A percentile compares a stretch with the other conserved stretches of the same genome.
These are phyloP conservation scores for Monosporascus sp. DNA, from an alignment of 2,329 filamentous ascomycete species.

Conservation along the genomic window DNA sequence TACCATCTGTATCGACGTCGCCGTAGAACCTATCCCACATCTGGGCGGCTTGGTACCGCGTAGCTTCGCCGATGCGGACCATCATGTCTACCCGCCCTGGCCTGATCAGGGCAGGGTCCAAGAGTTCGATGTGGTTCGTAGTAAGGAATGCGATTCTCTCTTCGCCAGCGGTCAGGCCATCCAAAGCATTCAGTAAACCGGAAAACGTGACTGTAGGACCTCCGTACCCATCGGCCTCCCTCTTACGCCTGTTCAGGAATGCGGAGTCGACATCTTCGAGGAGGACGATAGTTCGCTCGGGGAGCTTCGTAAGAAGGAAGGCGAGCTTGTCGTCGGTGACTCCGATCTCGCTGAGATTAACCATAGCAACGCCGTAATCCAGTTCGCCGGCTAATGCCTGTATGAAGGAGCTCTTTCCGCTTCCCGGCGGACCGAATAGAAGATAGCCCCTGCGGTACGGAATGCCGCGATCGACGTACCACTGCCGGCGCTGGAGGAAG, in stretches of 20 bases:
- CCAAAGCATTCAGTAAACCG: conserved; percentile 76
- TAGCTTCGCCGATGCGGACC: conserved; percentile 82
- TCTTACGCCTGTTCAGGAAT: conserved; percentile 73
- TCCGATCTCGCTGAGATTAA: conserved; percentile 85
- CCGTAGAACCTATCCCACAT: conserved; percentile 97
- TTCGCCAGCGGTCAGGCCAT: conserved; percentile 91
- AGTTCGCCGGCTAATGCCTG: conserved; percentile 89
- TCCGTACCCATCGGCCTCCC: conserved; percentile 75
- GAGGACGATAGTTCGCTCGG: conserved; percentile 73
- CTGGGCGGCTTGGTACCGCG: conserved; percentile 72
- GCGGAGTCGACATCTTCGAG: conserved; percentile 91
- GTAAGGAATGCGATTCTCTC: conserved; percentile 92
- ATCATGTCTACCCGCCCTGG: conserved; percentile 94
- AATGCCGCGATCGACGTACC: conserved; percentile 93
- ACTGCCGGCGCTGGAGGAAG: conserved; percentile 71
- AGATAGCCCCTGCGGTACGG: conserved; percentile 88
- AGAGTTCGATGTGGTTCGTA: conserved; percentile 85
- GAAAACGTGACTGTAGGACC: conserved; percentile 93
- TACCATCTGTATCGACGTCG: conserved; percentile 63
- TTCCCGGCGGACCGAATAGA: conserved; percentile 82
- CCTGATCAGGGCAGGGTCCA: conserved; percentile 83
- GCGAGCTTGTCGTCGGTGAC: conserved; percentile 87
- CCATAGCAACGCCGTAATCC: conserved; percentile 86
- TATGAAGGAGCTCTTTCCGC: conserved; percentile 93
- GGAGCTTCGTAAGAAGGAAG: conserved; percentile 78